Conservation (phyloP, 2,329 filamentous ascomycete genomes). For the Nemania abortiva region DNA sequence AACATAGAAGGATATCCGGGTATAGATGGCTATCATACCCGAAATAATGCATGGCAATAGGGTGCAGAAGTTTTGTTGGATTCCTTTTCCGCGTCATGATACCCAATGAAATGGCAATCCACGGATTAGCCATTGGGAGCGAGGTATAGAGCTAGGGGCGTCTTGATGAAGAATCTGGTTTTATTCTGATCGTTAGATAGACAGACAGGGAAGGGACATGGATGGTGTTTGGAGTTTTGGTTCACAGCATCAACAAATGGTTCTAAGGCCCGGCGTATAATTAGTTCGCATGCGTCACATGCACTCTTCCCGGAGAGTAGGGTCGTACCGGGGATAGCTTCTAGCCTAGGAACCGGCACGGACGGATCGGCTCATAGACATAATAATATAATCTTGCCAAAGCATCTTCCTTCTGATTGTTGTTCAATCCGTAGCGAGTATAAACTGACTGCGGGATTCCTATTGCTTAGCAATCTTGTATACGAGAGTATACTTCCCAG, state of each 20-base stretch:
- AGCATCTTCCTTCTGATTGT: too few relatives aligned
- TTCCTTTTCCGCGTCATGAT: slow-evolving; percentile 45
- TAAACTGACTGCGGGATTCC: too few relatives aligned
- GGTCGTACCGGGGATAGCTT: not conserved
- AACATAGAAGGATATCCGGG: slow-evolving; percentile 38
- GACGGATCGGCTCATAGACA: not conserved
- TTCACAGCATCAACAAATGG: slow-evolving; percentile 9
- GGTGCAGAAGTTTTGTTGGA: slow-evolving; percentile 26
- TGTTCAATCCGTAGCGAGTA: too few relatives aligned
- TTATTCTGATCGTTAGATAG: slow-evolving; percentile 12
- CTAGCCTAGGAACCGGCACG: not conserved
- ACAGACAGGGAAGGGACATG: slow-evolving; percentile 16
- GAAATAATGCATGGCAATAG: slow-evolving; percentile 39
- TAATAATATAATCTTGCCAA: slow-evolving; percentile 26
- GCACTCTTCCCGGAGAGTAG: not conserved
- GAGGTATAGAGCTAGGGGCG: slow-evolving; percentile 32
- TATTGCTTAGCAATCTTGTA: too few relatives aligned
- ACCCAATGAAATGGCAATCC: slow-evolving; percentile 41
- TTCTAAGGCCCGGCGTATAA: slow-evolving; percentile 1
- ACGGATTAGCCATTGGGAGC: slow-evolving; percentile 25
- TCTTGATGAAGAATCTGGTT: slow-evolving; percentile 18
- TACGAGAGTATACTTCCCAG: too few relatives aligned
- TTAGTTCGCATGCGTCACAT: slow-evolving; percentile 4
- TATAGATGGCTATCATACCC: slow-evolving; percentile 33
- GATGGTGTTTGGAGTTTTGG: slow-evolving; percentile 28